phyloP scores from a whole-genome alignment of 1,139 yeast species.

The Williopsis jadinii region DNA sequence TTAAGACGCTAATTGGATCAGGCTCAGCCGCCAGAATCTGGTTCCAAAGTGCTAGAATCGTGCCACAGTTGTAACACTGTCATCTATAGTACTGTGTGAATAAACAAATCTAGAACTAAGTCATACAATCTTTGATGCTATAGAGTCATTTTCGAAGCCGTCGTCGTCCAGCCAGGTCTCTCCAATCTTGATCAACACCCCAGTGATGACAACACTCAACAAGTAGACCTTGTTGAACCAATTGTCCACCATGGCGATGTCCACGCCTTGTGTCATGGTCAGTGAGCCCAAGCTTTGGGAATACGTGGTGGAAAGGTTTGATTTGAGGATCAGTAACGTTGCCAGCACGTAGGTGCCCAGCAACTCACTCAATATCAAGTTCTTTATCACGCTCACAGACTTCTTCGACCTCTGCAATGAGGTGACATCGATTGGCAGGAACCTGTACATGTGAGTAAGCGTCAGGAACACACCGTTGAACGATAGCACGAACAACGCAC shows the following conservation, averaged over 20 bases:
- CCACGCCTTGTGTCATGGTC: constrained; percentile 18
- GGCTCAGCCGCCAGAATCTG: constrained; percentile 66
- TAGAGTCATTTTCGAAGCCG: constrained; percentile 17
- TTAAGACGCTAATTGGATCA: constrained; percentile 55
- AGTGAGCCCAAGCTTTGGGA: constrained; percentile 19
- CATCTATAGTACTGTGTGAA: not conserved
- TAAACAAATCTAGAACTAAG: not conserved
- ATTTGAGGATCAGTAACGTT: constrained; percentile 68
- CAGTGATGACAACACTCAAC: constrained; percentile 45
- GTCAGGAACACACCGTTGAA: constrained; percentile 23
- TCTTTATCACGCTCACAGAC: constrained; percentile 28
- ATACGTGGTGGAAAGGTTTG: constrained; percentile 53
- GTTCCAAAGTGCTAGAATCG: constrained; percentile 60
- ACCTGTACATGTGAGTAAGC: constrained; percentile 20
- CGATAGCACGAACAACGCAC: constrained; percentile 18
- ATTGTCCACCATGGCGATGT: constrained; percentile 45
- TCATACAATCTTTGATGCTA: constrained; percentile 17
- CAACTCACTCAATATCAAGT: constrained; percentile 57
- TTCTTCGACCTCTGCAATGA: constrained; percentile 7
- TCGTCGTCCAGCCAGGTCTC: constrained; percentile 18
- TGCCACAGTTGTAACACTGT: constrained; percentile 24
- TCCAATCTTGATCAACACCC: constrained; percentile 33
- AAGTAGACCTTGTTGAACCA: constrained; percentile 80
- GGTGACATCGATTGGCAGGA: constrained; percentile 19
- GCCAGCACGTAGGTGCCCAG: constrained; percentile 77